Conservation (phyloP, 352 stramenopile genomes). For the Phytophthora kernoviae region DNA sequence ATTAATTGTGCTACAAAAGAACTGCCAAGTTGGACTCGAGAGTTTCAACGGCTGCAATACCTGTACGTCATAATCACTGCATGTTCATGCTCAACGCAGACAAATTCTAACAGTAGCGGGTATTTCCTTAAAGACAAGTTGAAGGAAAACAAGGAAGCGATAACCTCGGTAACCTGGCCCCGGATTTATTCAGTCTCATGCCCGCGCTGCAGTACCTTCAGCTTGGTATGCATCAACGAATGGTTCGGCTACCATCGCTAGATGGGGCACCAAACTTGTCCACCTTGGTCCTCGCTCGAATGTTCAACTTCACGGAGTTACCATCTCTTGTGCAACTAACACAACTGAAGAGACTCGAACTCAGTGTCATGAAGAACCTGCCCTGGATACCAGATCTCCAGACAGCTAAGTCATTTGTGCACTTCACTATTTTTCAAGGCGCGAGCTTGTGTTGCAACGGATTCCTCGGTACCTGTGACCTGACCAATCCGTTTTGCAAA, state of each 20-base stretch:
- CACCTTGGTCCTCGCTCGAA: constrained; percentile 27
- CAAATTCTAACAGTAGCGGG: neutral
- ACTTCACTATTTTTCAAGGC: constrained; percentile 25
- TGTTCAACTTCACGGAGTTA: constrained; percentile 17
- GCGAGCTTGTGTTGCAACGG: constrained; percentile 46
- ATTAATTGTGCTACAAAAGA: constrained; percentile 34
- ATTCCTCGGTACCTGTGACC: constrained; percentile 32
- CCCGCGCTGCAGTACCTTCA: constrained; percentile 35
- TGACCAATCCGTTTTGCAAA: constrained; percentile 30
- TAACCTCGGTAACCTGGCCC: constrained; percentile 27
- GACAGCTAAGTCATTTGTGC: constrained; percentile 1
- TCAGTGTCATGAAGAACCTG: constrained; percentile 14
- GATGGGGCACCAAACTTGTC: constrained; percentile 25
- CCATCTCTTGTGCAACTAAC: constrained; percentile 17
- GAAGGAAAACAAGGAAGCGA: constrained; percentile 25
- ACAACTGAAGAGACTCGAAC: constrained; percentile 23
- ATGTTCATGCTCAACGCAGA: neutral
- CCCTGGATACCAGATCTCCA: constrained; percentile 19
- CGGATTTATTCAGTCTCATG: constrained; percentile 32
- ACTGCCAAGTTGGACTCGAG: constrained; percentile 36
- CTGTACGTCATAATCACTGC: constrained; percentile 31
- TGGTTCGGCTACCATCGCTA: constrained; percentile 29
- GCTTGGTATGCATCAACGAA: constrained; percentile 24
- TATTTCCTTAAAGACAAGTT: constrained; percentile 28
- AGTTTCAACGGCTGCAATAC: constrained; percentile 42